Evolutionary conservation across 1,284 basidiomycete species (phyloP), one percentile per base, ranked within the genome.

Genomic region (Megacollybia platyphylla): DNA sequence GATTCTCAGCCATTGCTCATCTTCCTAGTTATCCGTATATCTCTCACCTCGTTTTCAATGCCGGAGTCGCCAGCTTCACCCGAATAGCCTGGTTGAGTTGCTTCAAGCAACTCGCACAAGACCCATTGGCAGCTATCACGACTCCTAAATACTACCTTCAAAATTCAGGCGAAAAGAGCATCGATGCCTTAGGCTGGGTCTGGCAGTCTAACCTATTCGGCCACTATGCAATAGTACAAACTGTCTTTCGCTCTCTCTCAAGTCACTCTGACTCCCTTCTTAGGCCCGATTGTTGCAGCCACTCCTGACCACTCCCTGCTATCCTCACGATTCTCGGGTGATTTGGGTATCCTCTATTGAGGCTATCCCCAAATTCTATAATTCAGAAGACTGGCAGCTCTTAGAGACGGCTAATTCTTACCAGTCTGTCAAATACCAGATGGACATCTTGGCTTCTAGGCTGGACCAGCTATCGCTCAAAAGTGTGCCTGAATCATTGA

Each of bases 181-280:
- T 65, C 13, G 87, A 92, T 45, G 76, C 82, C 15, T 59, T 90
- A 0, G 90, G 90, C 0, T 78, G 70, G 66, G 73, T 84, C 6
- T 94, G 87, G 86, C 85, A 91, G 53, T 81, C 79, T 44, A 93
- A 93, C 52, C 68, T 90, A 17, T 86, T 93, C 44, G 79, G 84
- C 0, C 86, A 89, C 53, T 93, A 86, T 54, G 67, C 75, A 31
- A 60, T 94, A 52, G 89, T 91, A 51, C 48, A 85, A 69, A 9
- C 20, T 30, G 36, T 18, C 5, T 24, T 29, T 41, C 39, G 30
- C 29, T 9, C 15, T 24, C 35, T 9, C 15, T 24, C 35, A 30
- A 15, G 18, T 17, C 26, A 10, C 8, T 46, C 36, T 24, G 44
- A 15, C 13, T 44, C 17, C 43, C 6, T 24, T 17, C 18, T 39